Conservation (phyloP, 129 eudicot genomes). For the Centaurea solstitialis region DNA sequence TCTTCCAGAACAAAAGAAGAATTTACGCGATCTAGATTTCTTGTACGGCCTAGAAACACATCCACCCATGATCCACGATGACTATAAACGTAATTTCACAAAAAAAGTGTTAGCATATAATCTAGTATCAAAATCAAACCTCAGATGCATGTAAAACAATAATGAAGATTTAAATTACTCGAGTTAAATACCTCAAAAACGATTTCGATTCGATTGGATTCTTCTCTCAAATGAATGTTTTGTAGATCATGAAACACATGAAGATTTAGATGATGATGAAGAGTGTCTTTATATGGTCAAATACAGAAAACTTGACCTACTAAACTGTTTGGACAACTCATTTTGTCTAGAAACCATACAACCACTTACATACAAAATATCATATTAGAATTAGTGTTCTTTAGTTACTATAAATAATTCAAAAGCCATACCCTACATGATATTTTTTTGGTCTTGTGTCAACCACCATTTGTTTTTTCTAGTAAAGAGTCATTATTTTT, state of each 20-base stretch:
- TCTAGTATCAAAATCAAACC: not conserved
- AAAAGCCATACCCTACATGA: conserved; percentile 6
- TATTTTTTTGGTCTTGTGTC: conserved; percentile 33
- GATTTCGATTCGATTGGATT: not conserved
- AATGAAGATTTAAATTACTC: not conserved
- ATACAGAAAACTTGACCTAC: conserved; percentile 30
- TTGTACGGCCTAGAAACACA: conserved; percentile 64
- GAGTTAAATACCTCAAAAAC: conserved; percentile 1
- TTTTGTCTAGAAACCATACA: conserved; percentile 30
- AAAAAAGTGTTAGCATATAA: not conserved
- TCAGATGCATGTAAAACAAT: not conserved
- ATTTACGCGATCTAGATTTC: conserved; percentile 46
- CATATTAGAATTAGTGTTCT: conserved; percentile 26
- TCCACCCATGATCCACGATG: conserved; percentile 59
- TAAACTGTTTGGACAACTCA: conserved; percentile 39
- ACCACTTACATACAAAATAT: conserved; percentile 37
- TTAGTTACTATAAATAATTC: conserved; percentile 21
- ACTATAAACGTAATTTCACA: conserved; percentile 17
- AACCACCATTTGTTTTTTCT: conserved; percentile 9
- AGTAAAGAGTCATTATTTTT: conserved; percentile 7
- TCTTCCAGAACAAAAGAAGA: conserved; percentile 44
- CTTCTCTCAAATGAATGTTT: not conserved
- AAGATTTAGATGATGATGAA: not conserved
- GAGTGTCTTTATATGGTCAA: conserved; percentile 33
- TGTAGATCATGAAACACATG: conserved; percentile 16